Evolutionary conservation across 2,329 filamentous ascomycete species (phyloP).

Genomic region (Parastagonospora avenae): DNA sequence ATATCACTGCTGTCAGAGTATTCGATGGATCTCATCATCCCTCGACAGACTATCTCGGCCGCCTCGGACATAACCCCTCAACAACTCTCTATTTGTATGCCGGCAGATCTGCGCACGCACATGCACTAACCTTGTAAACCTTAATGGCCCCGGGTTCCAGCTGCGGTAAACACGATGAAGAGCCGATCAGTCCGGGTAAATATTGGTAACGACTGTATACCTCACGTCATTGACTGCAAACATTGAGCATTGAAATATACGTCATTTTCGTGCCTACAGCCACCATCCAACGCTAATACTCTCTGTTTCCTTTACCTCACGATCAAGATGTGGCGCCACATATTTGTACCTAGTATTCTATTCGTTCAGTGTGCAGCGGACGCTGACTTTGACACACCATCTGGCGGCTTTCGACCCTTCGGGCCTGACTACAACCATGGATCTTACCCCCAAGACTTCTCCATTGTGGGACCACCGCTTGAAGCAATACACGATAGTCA

Average conservation of each 20-base stretch:
- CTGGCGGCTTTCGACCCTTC: slow-evolving; percentile 14
- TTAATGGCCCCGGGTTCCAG: neutral
- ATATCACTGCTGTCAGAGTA: no score
- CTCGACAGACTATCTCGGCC: no score
- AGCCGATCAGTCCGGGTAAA: neutral
- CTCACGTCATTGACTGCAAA: neutral
- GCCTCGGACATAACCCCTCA: no score
- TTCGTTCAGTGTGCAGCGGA: neutral
- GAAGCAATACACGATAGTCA: slow-evolving; percentile 48
- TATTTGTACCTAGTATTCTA: neutral
- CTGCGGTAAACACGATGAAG: neutral
- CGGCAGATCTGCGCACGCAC: no score
- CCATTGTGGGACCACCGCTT: slow-evolving; percentile 41
- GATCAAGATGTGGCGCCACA: neutral
- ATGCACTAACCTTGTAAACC: no score
- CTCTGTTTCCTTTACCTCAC: neutral
- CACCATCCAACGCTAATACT: neutral
- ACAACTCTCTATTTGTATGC: no score
- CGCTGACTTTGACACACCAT: slow-evolving; percentile 13
- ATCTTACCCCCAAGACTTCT: slow-evolving; percentile 43
- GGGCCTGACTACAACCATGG: slow-evolving; percentile 18
- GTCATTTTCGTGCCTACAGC: neutral
- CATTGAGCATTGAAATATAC: neutral
- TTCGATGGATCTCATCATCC: no score
- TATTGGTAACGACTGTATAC: neutral